phyloP scores from a whole-genome alignment of 768 basidiomycete species.

The Stropharia rugosoannulata region DNA sequence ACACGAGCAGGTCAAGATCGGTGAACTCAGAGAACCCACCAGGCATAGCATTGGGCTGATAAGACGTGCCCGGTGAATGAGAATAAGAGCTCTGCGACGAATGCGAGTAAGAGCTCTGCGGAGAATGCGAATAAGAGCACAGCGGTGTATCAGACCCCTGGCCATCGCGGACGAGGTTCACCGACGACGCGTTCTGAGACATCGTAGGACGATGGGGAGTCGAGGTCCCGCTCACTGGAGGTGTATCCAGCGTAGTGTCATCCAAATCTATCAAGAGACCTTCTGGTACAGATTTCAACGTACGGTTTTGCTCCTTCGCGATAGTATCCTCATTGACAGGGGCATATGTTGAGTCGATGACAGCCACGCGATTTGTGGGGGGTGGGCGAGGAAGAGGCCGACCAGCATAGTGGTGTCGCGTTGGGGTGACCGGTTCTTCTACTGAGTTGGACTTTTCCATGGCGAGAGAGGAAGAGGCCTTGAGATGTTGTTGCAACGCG shows the following conservation, averaged over 20 bases:
- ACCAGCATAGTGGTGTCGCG: constrained; percentile 50
- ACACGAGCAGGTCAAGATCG: constrained; percentile 63
- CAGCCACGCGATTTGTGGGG: constrained; percentile 19
- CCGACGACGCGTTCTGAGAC: constrained; percentile 17
- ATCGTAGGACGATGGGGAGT: constrained; percentile 14
- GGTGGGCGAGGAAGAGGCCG: constrained; percentile 54
- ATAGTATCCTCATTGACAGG: constrained; percentile 22
- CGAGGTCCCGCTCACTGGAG: constrained; percentile 21
- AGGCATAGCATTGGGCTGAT: not conserved
- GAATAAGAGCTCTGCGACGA: not conserved
- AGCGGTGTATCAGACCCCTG: constrained; percentile 7
- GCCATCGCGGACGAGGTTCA: constrained; percentile 10
- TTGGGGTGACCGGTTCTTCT: constrained; percentile 26
- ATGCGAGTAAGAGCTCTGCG: not conserved
- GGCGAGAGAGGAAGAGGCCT: constrained; percentile 2
- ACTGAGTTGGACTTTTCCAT: constrained; percentile 5
- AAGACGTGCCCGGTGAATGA: constrained; percentile 1
- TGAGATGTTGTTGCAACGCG: not conserved
- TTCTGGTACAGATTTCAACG: constrained; percentile 32
- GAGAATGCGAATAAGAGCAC: constrained; percentile 6
- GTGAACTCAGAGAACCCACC: constrained; percentile 39
- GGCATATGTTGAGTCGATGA: constrained; percentile 34
- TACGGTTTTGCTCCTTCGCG: constrained; percentile 12
- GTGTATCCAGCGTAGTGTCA: constrained; percentile 32
- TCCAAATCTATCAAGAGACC: constrained; percentile 59